Percentiles rank a stretch among this genome's conserved stretches.
phyloP scores from a whole-genome alignment of 371 early-diverging fungal species.

The Blakeslea trispora region DNA sequence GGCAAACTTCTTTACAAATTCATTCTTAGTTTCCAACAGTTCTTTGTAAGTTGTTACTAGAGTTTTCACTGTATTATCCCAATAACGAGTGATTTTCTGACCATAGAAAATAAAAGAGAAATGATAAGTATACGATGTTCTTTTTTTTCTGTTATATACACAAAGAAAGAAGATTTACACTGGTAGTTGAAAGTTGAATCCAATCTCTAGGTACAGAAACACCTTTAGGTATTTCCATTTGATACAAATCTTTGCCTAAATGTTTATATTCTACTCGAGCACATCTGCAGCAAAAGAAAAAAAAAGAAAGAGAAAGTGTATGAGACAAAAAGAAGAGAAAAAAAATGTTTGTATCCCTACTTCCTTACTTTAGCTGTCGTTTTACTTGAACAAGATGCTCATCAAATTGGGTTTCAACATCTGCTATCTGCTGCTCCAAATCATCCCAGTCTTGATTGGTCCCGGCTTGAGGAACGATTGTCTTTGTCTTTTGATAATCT shows the following conservation, averaged over 20 bases:
- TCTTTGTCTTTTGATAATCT: constrained; percentile 51
- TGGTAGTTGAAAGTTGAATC: constrained; percentile 78
- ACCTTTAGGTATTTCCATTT: constrained; percentile 86
- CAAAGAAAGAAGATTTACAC: constrained; percentile 59
- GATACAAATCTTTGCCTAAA: constrained; percentile 95
- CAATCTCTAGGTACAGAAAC: constrained; percentile 82
- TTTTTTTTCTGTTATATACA: too few species aligned
- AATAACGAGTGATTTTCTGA: constrained; percentile 86
- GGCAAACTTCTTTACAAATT: constrained; percentile 66
- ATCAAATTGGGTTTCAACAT: constrained; percentile 68
- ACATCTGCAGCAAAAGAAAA: constrained; percentile 27
- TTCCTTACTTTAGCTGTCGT: constrained; percentile 57
- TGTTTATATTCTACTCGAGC: constrained; percentile 74
- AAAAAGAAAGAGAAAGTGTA: too few species aligned
- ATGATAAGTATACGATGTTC: too few species aligned
- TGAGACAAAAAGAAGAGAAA: too few species aligned
- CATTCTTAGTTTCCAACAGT: constrained; percentile 79
- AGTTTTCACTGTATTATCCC: constrained; percentile 67
- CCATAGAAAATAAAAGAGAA: background rate
- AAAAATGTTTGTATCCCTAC: background rate
- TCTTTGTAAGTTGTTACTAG: constrained; percentile 81
- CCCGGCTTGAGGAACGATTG: constrained; percentile 74
- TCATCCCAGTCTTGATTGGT: constrained; percentile 79
- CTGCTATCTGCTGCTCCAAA: constrained; percentile 51
- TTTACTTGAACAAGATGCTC: constrained; percentile 65